Evolutionary conservation across 176 grass and related monocot species (phyloP).

Genomic region (Panicum miliaceum): DNA sequence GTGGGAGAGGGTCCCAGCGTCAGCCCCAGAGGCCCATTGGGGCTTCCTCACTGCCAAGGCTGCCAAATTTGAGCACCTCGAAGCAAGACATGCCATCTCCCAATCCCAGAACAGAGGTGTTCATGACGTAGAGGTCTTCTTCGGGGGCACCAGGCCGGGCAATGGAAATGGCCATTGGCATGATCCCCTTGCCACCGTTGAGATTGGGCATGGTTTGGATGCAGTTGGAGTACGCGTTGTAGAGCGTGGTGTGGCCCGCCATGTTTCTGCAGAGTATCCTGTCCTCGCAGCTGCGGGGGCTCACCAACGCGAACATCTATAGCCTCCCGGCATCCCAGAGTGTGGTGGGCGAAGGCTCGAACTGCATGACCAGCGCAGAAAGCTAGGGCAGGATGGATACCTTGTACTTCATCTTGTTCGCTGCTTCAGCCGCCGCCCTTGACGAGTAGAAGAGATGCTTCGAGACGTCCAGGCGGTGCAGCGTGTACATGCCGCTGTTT

Average conservation of each 20-base stretch:
- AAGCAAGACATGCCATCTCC: neutral
- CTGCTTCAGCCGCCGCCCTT: neutral
- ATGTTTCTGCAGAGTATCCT: neutral
- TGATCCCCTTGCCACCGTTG: neutral
- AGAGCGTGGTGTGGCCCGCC: neutral
- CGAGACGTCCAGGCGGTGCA: neutral
- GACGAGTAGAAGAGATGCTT: neutral
- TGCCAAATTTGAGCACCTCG: neutral
- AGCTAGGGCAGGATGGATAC: neutral
- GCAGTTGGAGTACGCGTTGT: neutral
- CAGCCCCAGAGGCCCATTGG: neutral
- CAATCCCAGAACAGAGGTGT: neutral
- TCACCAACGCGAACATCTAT: neutral
- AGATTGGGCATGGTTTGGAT: neutral
- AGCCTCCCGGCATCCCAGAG: neutral
- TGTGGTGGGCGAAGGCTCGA: neutral
- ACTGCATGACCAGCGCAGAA: neutral
- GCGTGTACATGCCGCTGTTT: neutral
- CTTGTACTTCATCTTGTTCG: neutral
- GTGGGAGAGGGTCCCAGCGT: neutral
- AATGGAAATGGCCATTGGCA: neutral
- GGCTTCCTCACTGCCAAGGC: neutral
- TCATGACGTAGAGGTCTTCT: neutral
- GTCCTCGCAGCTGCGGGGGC: neutral
- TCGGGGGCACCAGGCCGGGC: neutral